Evolutionary conservation across 495 filamentous ascomycete genomes (phyloP), one percentile per base, ranked within the genome.

Genomic region (Zalerion maritima): DNA sequence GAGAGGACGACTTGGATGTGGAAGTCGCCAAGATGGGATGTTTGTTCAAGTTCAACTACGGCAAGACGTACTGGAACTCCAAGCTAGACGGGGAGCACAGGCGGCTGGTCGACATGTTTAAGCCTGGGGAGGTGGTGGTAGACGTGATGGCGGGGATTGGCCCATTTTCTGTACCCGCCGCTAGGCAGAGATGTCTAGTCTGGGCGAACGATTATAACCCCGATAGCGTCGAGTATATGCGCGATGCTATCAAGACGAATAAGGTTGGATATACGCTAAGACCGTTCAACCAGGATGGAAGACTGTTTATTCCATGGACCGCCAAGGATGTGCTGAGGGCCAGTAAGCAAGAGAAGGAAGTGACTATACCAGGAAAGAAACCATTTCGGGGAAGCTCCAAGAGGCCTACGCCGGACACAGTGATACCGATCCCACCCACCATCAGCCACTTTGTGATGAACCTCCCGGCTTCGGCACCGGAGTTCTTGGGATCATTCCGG

Each of bases 141-240:
- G 89, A 99, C 50, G 81, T 94, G 35, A 99, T 99, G 89, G 86
- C 87, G 6, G 89, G 89, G 18, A 81, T 99, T 24, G 89, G 89
- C 1, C 89, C 89, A 1, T 99, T 99, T 50, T 86, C 86, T 17
- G 60, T 96, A 2, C 89, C 89, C 0, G 86, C 89, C 1, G 89
- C 81, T 15, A 87, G 77, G 58, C 85, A 78, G 51, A 69, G 70
- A 25, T 78, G 83, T n/a, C 87, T 94, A 40, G 86, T 94, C 21
- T 93, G 79, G 78, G 89, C 85, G 7, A 96, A 96, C 48, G 89
- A 99, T 46, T 70, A 94, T 45, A 99, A 99, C 43, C 89, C 89
- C 3, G 79, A 89, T 33, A 84, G 83, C 32, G 79, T 69, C 50
- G 64, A 58, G 26, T 71, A 68, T 28, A 71, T 99, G 47, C 43